Evolutionary conservation across 108 stramenopile genomes (phyloP), one percentile per base, ranked within the genome.

Genomic region (Nannochloropsis salina): DNA sequence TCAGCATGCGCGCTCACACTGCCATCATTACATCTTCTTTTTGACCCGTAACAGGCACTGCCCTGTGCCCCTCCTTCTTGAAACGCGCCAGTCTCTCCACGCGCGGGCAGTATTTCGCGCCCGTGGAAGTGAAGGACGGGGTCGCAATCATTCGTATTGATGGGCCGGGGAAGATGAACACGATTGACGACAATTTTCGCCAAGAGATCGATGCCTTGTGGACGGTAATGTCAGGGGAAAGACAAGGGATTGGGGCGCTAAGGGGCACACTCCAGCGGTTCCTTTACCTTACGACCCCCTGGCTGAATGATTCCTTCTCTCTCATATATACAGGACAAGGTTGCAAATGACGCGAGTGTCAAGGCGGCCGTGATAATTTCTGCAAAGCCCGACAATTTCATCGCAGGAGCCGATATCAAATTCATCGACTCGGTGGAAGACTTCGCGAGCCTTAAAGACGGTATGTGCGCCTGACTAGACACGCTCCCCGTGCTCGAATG

Each of bases 351-450:
- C 80, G 1, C 85, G 2, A 80, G 87, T 42, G 91, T 99, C 85
- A 97, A 96, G 90, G 94, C 95, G 41, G 96, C 96, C 41, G 97
- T 99, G 21, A 97, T 99, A 92, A 91, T 96, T 8, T 97, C 96
- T 9, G 95, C 94, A 79, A 99, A 99, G 87, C 93, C 94, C 9
- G 94, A 94, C 87, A 96, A 95, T 91, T 99, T 97, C 91, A 98
- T 99, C 90, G 99, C 98, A 42, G 99, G 99, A 31, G 99, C 99
- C 8, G 99, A 99, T 89, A 99, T 99, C 91, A 93, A 93, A 11
- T 97, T 98, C 94, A 97, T 98, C 90, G 89, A 88, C 86, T 94
- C 95, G 86, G 92, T 97, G 45, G 91, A 95, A 90, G 80, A 91
- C 42, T 88, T 95, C 31, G 92, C 95, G 85, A 92, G 97, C 90